Conservation (phyloP, 1,284 basidiomycete genomes). For the Rhodotorula sp. region DNA sequence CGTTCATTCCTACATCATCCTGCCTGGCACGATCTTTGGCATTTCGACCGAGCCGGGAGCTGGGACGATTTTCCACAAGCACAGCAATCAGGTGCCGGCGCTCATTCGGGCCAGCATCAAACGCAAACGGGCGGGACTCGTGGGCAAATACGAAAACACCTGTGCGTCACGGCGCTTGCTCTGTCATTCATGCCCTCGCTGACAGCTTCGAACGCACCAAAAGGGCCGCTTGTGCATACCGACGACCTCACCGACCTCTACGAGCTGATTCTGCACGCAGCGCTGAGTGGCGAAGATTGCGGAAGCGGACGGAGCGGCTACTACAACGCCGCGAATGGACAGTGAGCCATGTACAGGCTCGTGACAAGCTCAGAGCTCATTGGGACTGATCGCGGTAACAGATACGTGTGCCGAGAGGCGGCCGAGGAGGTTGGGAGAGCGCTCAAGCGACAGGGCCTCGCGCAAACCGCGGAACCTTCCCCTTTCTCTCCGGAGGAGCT, state of each 20-base stretch:
- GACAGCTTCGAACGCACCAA: not conserved
- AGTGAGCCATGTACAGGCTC: not conserved
- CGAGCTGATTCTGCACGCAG: not conserved
- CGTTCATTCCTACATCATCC: conserved; percentile 8
- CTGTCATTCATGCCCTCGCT: not conserved
- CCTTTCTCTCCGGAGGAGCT: not conserved
- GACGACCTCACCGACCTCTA: conserved; percentile 11
- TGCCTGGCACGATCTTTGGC: conserved; percentile 3
- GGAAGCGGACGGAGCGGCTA: not conserved
- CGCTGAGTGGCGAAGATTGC: not conserved
- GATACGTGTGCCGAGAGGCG: not conserved
- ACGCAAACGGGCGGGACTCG: conserved; percentile 3
- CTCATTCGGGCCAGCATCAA: conserved; percentile 2
- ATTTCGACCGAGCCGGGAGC: not conserved
- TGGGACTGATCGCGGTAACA: not conserved
- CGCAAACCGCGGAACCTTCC: not conserved
- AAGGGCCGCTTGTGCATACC: conserved; percentile 10
- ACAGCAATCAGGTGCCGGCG: conserved; percentile 6
- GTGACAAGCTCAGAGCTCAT: not conserved
- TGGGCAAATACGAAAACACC: conserved; percentile 5
- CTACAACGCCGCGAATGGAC: conserved; percentile 1
- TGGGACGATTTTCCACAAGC: conserved; percentile 2
- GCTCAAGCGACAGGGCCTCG: not conserved
- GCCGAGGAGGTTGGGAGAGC: not conserved
- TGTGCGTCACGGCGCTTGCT: conserved; percentile 1